Percentiles rank a stretch among this genome's conserved stretches.
Evolutionary conservation across 2,329 filamentous ascomycete species (phyloP).

Genomic region (Didymella pomorum): DNA sequence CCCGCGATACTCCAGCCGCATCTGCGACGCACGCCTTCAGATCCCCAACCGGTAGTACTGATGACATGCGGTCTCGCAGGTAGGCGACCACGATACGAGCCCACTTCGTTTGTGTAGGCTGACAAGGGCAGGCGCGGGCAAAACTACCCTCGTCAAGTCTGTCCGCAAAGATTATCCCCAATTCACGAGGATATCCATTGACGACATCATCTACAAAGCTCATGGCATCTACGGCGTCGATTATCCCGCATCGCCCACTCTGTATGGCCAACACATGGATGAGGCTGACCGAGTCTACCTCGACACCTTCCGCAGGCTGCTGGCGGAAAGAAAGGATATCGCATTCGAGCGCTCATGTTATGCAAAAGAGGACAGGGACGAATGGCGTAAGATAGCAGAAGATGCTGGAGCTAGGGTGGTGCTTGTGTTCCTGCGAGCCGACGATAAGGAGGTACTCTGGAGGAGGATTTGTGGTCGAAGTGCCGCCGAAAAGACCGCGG

Average conservation of each 20-base stretch:
- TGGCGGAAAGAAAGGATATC: conserved; percentile 13
- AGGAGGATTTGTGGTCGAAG: conserved; percentile 19
- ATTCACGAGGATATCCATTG: conserved; percentile 20
- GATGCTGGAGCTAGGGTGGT: conserved; percentile 17
- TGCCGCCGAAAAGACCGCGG: conserved; percentile 10
- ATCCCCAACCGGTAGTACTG: conserved; percentile 9
- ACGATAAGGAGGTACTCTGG: conserved; percentile 21
- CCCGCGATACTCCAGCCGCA: neutral
- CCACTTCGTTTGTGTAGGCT: neutral
- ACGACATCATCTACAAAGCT: conserved; percentile 15
- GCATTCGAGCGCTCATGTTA: conserved; percentile 25
- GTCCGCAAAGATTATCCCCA: conserved; percentile 6
- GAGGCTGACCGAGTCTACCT: conserved; percentile 18
- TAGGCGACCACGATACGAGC: neutral
- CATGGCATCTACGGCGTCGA: conserved; percentile 24
- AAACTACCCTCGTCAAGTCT: conserved; percentile 21
- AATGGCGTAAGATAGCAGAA: conserved; percentile 15
- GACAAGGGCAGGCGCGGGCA: conserved; percentile 16
- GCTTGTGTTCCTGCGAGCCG: conserved; percentile 18
- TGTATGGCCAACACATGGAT: conserved; percentile 15
- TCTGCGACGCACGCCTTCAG: conserved; percentile 10
- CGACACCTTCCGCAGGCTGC: conserved; percentile 3
- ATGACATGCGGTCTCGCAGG: conserved; percentile 25
- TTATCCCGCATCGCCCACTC: conserved; percentile 11
- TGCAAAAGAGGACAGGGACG: conserved; percentile 20